Percentiles rank a stretch among this genome's conserved stretches.
These are phyloP conservation scores for Kwoniella botswanensis DNA, from an alignment of 768 basidiomycete genomes.

Conservation along the genomic window DNA sequence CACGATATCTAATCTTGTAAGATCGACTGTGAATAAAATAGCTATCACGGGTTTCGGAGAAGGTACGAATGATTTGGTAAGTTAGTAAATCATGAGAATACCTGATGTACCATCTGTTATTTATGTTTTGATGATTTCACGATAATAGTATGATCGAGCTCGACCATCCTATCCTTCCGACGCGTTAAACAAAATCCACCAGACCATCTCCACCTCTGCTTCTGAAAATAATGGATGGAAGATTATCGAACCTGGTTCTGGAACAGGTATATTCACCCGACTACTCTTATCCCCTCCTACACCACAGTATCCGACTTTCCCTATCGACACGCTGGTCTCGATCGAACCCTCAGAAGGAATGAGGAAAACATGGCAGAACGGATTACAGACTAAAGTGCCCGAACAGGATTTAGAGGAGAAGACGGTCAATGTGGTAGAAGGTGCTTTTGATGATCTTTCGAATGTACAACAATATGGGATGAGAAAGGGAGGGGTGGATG, in stretches of 20 bases:
- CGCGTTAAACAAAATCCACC: constrained; percentile 68
- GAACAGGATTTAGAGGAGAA: constrained; percentile 14
- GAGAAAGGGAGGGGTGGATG: constrained; percentile 36
- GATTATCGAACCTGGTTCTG: constrained; percentile 71
- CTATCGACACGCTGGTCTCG: constrained; percentile 66
- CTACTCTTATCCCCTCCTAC: constrained; percentile 64
- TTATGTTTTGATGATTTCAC: too few relatives aligned
- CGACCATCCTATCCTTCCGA: constrained; percentile 80
- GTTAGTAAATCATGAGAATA: constrained; percentile 8
- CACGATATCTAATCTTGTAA: not conserved
- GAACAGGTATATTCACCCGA: constrained; percentile 88
- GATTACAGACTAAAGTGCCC: constrained; percentile 5
- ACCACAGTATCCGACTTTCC: constrained; percentile 58
- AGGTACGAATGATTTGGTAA: constrained; percentile 73
- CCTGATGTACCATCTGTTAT: too few relatives aligned
- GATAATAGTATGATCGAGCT: constrained; percentile 60
- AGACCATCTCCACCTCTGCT: constrained; percentile 56
- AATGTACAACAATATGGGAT: constrained; percentile 21
- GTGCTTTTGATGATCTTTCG: constrained; percentile 53
- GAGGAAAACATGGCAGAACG: constrained; percentile 71
- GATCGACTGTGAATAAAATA: constrained; percentile 64
- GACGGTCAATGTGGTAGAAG: constrained; percentile 39
- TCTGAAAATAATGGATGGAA: constrained; percentile 17
- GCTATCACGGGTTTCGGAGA: constrained; percentile 76
- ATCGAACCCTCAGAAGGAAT: constrained; percentile 85